Evolutionary conservation across 164 flowering plant species (phyloP).

Genomic region (Cinnamomum chago): DNA sequence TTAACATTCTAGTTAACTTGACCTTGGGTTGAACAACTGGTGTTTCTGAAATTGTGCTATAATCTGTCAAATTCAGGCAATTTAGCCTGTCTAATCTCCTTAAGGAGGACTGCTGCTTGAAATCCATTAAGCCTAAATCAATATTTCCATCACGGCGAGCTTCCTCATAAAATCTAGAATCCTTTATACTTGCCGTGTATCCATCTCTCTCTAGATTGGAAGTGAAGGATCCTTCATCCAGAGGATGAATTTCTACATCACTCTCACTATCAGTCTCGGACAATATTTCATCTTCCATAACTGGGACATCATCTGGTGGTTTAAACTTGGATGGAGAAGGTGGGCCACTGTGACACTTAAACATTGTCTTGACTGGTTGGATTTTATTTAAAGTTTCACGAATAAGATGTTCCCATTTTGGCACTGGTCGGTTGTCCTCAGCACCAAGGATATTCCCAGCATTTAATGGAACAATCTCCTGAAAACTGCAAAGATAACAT

Average conservation of each 20-base stretch:
- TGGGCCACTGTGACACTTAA: conserved; percentile 75
- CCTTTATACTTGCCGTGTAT: conserved; percentile 12
- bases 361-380: conserved; percentile 39
- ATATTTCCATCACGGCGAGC: conserved; percentile 17
- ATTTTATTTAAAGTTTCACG: conserved; percentile 66
- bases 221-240: conserved; percentile 44
- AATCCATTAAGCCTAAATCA: conserved; percentile 15
- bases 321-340: conserved; percentile 89
- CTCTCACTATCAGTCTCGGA: conserved; percentile 57
- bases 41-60: conserved; percentile 24
- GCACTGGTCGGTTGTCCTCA: conserved; percentile 75
- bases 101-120: conserved; percentile 42
- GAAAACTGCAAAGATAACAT: conserved; percentile 49
- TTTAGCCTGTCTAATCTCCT: conserved; percentile 52
- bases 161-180: conserved; percentile 13
- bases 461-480: conserved; percentile 93
- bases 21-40: conserved; percentile 16
- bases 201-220: conserved; percentile 26
- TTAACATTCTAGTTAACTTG: conserved; percentile 37
- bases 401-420: conserved; percentile 77
- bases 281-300: conserved; percentile 58
- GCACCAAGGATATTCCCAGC: conserved; percentile 95
- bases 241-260: conserved; percentile 63
- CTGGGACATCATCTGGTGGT: conserved; percentile 66
- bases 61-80: conserved; percentile 34